These are phyloP conservation scores for Isabelozyma gotoi DNA, from an alignment of 805 yeast genomes.

Conservation along the genomic window DNA sequence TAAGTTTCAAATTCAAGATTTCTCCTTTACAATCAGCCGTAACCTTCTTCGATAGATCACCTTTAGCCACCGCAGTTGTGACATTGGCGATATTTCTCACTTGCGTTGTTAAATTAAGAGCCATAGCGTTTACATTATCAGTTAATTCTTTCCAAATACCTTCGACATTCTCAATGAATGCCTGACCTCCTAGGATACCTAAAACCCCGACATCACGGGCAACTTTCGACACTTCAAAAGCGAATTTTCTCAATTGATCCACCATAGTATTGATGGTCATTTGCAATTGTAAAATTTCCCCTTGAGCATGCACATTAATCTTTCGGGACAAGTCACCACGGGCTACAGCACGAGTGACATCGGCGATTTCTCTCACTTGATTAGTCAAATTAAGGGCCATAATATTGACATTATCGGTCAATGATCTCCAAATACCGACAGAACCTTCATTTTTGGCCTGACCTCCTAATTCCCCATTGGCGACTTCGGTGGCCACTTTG, in stretches of 20 bases:
- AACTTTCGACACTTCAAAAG: conserved; percentile 82
- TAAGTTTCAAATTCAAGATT: conserved; percentile 44
- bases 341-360: conserved; percentile 86
- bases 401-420: conserved; percentile 80
- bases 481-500: conserved; percentile 85
- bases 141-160: conserved; percentile 89
- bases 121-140: conserved; percentile 89
- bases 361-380: conserved; percentile 77
- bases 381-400: conserved; percentile 84
- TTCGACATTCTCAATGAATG: conserved; percentile 72
- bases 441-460: conserved; percentile 84
- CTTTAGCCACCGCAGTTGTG: conserved; percentile 84
- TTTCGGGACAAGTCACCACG: conserved; percentile 80
- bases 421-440: conserved; percentile 83
- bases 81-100: conserved; percentile 86
- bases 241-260: conserved; percentile 78
- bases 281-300: conserved; percentile 81
- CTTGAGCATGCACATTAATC: conserved; percentile 89
- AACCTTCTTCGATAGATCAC: conserved; percentile 77
- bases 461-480: conserved; percentile 88
- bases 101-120: conserved; percentile 80
- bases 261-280: conserved; percentile 89
- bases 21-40: conserved; percentile 83
- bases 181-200: conserved; percentile 88
- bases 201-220: conserved; percentile 90